Evolutionary conservation across 164 flowering plant genomes (phyloP).

Genomic region (Tetrastigma voinierianum): DNA sequence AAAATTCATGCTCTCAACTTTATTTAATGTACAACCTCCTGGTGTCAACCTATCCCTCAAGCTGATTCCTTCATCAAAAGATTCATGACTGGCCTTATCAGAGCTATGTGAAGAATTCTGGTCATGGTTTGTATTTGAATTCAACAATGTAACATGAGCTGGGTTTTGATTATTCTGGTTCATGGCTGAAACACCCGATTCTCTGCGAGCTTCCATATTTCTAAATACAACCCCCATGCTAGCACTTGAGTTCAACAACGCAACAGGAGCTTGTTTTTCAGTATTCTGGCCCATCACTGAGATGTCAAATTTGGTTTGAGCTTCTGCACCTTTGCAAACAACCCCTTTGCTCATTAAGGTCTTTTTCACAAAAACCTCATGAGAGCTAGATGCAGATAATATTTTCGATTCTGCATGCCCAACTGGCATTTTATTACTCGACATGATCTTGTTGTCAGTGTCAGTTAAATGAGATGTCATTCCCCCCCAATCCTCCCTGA

Average conservation of each 20-base stretch:
- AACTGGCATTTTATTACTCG: constrained; percentile 7
- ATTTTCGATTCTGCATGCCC: constrained; percentile 11
- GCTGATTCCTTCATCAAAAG: constrained; percentile 32
- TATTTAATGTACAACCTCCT: constrained; percentile 29
- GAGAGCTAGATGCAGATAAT: constrained; percentile 7
- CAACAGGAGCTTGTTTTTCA: not conserved
- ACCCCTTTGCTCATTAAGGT: constrained; percentile 22
- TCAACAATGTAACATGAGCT: constrained; percentile 2
- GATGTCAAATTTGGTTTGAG: not conserved
- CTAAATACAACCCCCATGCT: not conserved
- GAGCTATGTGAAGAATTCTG: constrained; percentile 8
- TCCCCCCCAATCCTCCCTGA: constrained; percentile 16
- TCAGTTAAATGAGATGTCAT: constrained; percentile 10
- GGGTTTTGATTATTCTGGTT: not conserved
- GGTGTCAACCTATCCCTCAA: constrained; percentile 66
- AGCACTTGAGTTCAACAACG: not conserved
- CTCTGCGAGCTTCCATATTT: not conserved
- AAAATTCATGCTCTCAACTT: constrained; percentile 43
- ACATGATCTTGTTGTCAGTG: constrained; percentile 13
- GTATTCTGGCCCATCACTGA: constrained; percentile 6
- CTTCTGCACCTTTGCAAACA: constrained; percentile 10
- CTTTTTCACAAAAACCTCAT: constrained; percentile 16
- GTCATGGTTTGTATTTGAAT: constrained; percentile 4
- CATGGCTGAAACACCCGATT: not conserved
- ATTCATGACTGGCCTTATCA: constrained; percentile 15